phyloP scores from a whole-genome alignment of 257 asterid species.

The Mitragyna speciosa region DNA sequence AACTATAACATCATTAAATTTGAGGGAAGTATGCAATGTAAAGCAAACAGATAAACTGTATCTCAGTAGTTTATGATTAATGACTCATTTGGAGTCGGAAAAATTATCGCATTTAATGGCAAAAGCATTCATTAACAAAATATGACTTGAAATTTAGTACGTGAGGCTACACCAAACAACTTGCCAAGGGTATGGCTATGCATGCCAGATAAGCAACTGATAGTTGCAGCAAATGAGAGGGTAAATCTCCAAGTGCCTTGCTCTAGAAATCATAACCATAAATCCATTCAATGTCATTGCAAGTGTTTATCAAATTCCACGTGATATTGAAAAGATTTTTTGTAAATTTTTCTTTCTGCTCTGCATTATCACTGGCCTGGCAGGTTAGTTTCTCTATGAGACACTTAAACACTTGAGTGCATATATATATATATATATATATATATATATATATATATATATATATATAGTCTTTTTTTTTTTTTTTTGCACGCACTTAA shows the following conservation, averaged over 20 bases:
- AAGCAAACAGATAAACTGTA: neutral
- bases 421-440: no score
- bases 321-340: no score
- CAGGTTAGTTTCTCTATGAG: neutral
- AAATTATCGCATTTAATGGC: no score
- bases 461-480: no score
- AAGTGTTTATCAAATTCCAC: neutral
- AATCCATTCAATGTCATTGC: neutral
- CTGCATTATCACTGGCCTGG: neutral
- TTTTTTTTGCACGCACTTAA: no score
- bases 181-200: neutral
- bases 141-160: no score
- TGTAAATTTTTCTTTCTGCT: neutral
- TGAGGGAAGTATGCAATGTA: neutral
- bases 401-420: neutral
- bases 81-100: no score
- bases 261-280: neutral
- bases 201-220: neutral
- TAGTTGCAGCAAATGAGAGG: neutral
- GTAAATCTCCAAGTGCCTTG: neutral
- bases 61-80: neutral
- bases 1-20: neutral
- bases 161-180: no score
- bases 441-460: no score
- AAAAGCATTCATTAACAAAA: no score